Evolutionary conservation across 176 grass and related monocot genomes (phyloP).

Genomic region (Aegilops tauschii): DNA sequence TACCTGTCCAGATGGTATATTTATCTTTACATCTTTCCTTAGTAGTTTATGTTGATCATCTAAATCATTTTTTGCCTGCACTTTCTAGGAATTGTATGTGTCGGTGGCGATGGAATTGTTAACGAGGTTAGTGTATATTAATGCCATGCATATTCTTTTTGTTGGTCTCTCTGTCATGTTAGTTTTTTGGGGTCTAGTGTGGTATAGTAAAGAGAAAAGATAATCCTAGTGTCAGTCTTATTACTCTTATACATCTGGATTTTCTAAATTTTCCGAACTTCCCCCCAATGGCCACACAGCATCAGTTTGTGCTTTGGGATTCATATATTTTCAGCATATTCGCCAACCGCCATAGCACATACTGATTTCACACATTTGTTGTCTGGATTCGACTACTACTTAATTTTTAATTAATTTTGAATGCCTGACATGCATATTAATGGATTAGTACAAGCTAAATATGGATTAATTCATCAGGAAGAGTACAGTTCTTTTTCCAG

Average conservation of each 20-base stretch:
- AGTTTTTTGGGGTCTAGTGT: background rate
- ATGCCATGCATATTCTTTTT: conserved; percentile 4
- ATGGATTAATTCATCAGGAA: background rate
- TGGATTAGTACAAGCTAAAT: background rate
- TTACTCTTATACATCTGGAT: background rate
- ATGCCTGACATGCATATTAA: background rate
- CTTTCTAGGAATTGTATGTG: conserved; percentile 89
- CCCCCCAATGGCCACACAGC: background rate
- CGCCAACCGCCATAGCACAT: too few species aligned
- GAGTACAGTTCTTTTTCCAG: background rate
- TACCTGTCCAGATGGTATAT: conserved; percentile 94
- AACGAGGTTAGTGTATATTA: conserved; percentile 78
- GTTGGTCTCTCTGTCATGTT: background rate
- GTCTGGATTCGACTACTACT: background rate
- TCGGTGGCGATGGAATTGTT: conserved; percentile 98
- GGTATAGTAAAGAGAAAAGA: background rate
- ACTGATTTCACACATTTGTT: background rate
- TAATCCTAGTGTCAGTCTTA: background rate
- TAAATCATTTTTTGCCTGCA: conserved; percentile 30
- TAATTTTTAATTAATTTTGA: too few species aligned
- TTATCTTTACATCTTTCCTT: conserved; percentile 27
- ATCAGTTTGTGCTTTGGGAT: background rate
- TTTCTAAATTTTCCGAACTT: background rate
- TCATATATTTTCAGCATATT: background rate
- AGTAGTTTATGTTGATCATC: conserved; percentile 30